These are phyloP conservation scores for Trichoderma gracile DNA, from an alignment of 2,329 filamentous ascomycete species.

Conservation along the genomic window DNA sequence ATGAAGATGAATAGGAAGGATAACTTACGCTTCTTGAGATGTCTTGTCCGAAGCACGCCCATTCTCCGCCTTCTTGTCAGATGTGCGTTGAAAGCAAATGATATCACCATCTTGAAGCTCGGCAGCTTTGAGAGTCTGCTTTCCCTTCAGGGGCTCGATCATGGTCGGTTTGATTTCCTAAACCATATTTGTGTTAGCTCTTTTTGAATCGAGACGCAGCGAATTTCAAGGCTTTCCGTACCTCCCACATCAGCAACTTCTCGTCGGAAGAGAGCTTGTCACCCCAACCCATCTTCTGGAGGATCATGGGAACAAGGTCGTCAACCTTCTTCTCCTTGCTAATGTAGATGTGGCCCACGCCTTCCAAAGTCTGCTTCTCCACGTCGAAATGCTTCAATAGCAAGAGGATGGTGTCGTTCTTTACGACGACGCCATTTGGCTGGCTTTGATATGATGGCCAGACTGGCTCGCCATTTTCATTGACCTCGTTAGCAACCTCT, in stretches of 20 bases:
- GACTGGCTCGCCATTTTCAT: constrained; percentile 65
- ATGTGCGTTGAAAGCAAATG: constrained; percentile 81
- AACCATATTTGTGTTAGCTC: background rate
- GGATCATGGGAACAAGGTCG: constrained; percentile 76
- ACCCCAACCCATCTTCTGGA: constrained; percentile 83
- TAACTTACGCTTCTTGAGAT: constrained; percentile 38
- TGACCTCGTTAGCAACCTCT: constrained; percentile 70
- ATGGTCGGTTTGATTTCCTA: constrained; percentile 95
- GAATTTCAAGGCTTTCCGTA: constrained; percentile 33
- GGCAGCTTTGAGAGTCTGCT: constrained; percentile 83
- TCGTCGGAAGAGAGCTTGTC: constrained; percentile 66
- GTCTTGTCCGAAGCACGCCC: constrained; percentile 34
- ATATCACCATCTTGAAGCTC: constrained; percentile 98
- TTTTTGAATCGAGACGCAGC: background rate
- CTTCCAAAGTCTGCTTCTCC: constrained; percentile 70
- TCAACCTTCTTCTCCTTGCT: constrained; percentile 83
- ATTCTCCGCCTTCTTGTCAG: constrained; percentile 48
- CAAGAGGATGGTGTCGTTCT: constrained; percentile 70
- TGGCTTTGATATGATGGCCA: constrained; percentile 68
- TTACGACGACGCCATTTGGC: constrained; percentile 56
- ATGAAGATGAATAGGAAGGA: background rate
- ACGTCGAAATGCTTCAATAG: constrained; percentile 93
- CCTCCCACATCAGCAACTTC: constrained; percentile 74
- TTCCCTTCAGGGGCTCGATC: constrained; percentile 93
- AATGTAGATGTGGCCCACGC: constrained; percentile 83